Conservation (phyloP, 768 basidiomycete genomes). For the Leccinum boreale region DNA sequence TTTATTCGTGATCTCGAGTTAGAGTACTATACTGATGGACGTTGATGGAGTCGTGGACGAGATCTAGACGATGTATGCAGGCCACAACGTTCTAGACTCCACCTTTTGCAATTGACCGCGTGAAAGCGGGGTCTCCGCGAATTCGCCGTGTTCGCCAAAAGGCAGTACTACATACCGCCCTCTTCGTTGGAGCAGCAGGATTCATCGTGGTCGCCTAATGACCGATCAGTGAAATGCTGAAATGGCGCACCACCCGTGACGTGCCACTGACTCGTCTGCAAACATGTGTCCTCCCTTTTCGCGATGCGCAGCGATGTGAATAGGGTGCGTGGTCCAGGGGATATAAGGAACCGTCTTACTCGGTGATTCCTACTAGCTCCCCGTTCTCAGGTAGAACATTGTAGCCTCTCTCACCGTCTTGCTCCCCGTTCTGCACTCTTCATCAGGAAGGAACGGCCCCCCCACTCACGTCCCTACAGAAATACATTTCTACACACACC, state of each 20-base stretch:
- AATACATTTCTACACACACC: not conserved
- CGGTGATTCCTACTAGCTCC: not conserved
- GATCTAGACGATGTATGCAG: conserved; percentile 16
- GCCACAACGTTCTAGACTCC: conserved; percentile 1
- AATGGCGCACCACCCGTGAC: conserved; percentile 11
- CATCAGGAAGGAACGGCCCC: not conserved
- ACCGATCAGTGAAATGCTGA: conserved; percentile 26
- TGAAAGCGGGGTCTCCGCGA: conserved; percentile 10
- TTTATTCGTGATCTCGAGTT: conserved; percentile 13
- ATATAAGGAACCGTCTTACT: conserved; percentile 15
- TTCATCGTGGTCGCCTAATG: conserved; percentile 24
- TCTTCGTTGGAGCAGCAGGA: conserved; percentile 15
- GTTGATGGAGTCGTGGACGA: conserved; percentile 7
- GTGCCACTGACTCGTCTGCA: conserved; percentile 6
- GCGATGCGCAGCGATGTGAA: conserved; percentile 15
- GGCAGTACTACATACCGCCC: conserved; percentile 5
- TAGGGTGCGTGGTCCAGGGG: conserved; percentile 5
- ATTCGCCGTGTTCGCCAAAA: conserved; percentile 17
- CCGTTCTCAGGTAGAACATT: not conserved
- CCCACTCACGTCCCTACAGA: not conserved
- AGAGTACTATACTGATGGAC: not conserved
- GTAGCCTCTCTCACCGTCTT: not conserved
- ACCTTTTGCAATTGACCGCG: conserved; percentile 2
- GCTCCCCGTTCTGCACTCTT: not conserved
- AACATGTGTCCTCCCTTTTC: conserved; percentile 14